A percentile compares a stretch with the other conserved stretches of the same genome.
Evolutionary conservation across 1,139 yeast genomes (phyloP).

Genomic region (Taiozyma sp.): DNA sequence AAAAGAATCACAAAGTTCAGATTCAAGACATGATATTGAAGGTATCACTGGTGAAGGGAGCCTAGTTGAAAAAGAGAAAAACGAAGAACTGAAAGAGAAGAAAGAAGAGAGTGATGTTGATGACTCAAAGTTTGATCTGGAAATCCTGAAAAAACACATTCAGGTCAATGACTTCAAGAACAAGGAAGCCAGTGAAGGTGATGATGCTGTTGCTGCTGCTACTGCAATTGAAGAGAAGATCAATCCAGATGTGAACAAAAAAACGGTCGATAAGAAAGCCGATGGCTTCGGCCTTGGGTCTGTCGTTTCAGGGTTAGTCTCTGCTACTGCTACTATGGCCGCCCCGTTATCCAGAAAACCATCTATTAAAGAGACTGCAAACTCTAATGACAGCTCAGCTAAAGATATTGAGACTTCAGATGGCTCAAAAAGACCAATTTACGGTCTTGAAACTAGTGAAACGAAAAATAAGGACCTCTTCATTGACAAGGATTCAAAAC

Average conservation of each 20-base stretch:
- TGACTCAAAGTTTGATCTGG: neutral
- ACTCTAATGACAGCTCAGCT: neutral
- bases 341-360: neutral
- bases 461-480: neutral
- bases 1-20: neutral
- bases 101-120: neutral
- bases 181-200: neutral
- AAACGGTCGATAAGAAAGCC: neutral
- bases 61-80: neutral
- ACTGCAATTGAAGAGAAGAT: neutral
- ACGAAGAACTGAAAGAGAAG: neutral
- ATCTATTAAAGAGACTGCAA: neutral
- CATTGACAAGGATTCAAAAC: neutral
- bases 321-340: neutral
- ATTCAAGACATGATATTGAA: neutral
- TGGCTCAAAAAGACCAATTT: neutral
- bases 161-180: conserved; percentile 2
- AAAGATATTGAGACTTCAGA: neutral
- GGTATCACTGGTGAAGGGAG: no score
- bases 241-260: neutral
- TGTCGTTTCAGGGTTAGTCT: neutral
- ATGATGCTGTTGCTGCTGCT: neutral
- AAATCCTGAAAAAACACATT: conserved; percentile 5
- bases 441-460: neutral
- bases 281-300: neutral